Evolutionary conservation across 176 grass and related monocot genomes (phyloP).

Genomic region (Musa itinerans): DNA sequence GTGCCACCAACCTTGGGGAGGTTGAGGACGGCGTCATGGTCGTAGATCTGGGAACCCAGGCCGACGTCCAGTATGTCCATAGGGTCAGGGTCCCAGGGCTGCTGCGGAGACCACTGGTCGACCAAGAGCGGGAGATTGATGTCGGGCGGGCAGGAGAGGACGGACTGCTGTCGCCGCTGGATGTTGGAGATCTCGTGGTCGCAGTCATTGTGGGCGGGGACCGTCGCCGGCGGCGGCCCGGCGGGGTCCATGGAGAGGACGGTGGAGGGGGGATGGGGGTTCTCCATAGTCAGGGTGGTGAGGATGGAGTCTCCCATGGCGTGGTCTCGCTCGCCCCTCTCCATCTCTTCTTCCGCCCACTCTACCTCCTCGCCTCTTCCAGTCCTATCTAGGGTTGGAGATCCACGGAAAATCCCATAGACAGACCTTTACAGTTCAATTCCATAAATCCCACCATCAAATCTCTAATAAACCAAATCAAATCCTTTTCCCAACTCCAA

Average conservation of each 20-base stretch:
- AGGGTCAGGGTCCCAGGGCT: conserved; percentile 2
- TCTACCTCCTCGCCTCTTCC: background rate
- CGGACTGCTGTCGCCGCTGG: background rate
- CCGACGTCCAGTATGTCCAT: conserved; percentile 10
- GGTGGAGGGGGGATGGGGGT: conserved; percentile 44
- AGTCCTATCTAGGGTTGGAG: conserved; percentile 9
- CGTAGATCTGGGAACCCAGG: conserved; percentile 1
- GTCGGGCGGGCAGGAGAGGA: conserved; percentile 4
- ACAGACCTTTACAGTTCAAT: background rate
- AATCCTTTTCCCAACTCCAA: background rate
- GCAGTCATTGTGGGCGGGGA: conserved; percentile 6
- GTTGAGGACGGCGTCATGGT: conserved; percentile 1
- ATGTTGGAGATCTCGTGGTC: conserved; percentile 4
- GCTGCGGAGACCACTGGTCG: conserved; percentile 6
- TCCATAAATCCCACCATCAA: background rate
- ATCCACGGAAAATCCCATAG: conserved; percentile 4
- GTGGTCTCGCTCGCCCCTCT: conserved; percentile 32
- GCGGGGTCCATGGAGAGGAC: conserved; percentile 63
- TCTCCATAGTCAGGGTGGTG: conserved; percentile 60
- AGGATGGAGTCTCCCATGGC: conserved; percentile 59
- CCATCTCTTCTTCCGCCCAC: conserved; percentile 13
- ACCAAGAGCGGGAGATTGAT: conserved; percentile 17
- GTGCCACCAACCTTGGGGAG: background rate
- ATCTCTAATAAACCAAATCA: background rate
- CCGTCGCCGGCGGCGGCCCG: conserved; percentile 4